These are phyloP conservation scores for Myochromella boudieri DNA, from an alignment of 768 basidiomycete genomes.

Conservation along the genomic window DNA sequence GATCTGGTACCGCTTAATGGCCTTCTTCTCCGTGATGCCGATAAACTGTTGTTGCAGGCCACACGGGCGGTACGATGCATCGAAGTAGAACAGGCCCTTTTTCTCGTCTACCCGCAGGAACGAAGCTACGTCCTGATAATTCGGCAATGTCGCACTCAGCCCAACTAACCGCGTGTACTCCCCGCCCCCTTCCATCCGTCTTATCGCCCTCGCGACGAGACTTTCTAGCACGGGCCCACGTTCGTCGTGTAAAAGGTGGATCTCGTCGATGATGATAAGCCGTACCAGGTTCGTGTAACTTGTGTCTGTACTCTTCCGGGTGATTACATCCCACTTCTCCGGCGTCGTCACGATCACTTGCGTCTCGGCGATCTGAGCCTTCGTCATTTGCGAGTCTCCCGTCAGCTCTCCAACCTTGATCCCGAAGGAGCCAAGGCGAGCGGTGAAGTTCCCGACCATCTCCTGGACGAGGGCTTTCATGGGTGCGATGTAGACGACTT, in stretches of 20 bases:
- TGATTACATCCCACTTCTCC: slow-evolving; percentile 99
- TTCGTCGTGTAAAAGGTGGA: slow-evolving; percentile 95
- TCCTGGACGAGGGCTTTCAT: slow-evolving; percentile 99
- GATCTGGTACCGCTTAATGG: slow-evolving; percentile 96
- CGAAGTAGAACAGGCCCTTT: slow-evolving; percentile 96
- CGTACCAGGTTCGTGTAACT: slow-evolving; percentile 96
- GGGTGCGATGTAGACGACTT: slow-evolving; percentile 96
- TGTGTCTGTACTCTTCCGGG: slow-evolving; percentile 95
- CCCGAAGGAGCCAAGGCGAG: slow-evolving; percentile 66
- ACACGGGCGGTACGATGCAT: slow-evolving; percentile 91
- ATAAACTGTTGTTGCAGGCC: slow-evolving; percentile 96
- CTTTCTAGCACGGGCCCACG: slow-evolving; percentile 96
- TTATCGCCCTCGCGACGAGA: slow-evolving; percentile 85
- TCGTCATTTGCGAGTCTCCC: slow-evolving; percentile 97
- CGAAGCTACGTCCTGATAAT: slow-evolving; percentile 95
- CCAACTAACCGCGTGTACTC: slow-evolving; percentile 95
- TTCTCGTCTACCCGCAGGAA: slow-evolving; percentile 93
- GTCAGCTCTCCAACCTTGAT: slow-evolving; percentile 94
- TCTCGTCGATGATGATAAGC: slow-evolving; percentile 97
- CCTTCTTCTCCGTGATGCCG: slow-evolving; percentile 98
- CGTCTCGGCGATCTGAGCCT: slow-evolving; percentile 93
- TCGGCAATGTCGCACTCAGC: slow-evolving; percentile 95
- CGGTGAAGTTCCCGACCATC: slow-evolving; percentile 93
- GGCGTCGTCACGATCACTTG: slow-evolving; percentile 99
- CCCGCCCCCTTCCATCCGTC: slow-evolving; percentile 91